Evolutionary conservation across 495 filamentous ascomycete species (phyloP), one percentile per base, ranked within the genome.

Genomic region (Penicillium salamii): DNA sequence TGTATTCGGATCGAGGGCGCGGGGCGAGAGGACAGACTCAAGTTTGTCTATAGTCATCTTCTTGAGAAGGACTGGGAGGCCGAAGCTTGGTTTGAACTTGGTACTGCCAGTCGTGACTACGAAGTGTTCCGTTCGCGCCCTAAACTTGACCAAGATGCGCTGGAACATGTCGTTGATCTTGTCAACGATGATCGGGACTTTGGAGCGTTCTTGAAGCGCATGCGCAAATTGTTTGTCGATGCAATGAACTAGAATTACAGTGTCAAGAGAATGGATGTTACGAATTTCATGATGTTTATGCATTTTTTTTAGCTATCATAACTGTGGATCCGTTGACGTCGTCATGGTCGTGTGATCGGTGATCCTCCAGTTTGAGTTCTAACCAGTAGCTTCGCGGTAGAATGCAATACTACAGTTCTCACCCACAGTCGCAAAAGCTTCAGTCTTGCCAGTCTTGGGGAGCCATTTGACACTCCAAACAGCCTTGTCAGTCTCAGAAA

Each of bases 11-110:
- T 98, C 62, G 91, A 97, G 65, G 93, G 93, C 3, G 87, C 87
- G 0, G 92, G 92, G 0, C 76, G 78, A 42, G 84, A 87, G 45
- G 91, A 97, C 68, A 77, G 88, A 31, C 74, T 98, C 52, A 95
- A 91, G 67, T 95, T 98, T 72, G 80, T 91, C 4, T 98, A 87
- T 63, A 90, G 80, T n/a, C 87, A 95, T 66, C 68, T 96, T 23
- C 47, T 71, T 7, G 92, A 96, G 70, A 79, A 83, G 53, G 85
- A 93, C 57, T 93, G 90, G 88, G 88, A 88, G 55, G 79, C 83
- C 48, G 93, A 98, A 71, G 88, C 84, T 8, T 96, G 85, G 84
- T 98, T 98, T 66, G 91, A 96, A 75, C 70, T 98, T 46, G 84
- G 85, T 55, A 92, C 85, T 54, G 78, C 82, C 9, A 83, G 79